Evolutionary conservation across 345 rosid genomes (phyloP).

Genomic region (Aquilaria malaccensis): DNA sequence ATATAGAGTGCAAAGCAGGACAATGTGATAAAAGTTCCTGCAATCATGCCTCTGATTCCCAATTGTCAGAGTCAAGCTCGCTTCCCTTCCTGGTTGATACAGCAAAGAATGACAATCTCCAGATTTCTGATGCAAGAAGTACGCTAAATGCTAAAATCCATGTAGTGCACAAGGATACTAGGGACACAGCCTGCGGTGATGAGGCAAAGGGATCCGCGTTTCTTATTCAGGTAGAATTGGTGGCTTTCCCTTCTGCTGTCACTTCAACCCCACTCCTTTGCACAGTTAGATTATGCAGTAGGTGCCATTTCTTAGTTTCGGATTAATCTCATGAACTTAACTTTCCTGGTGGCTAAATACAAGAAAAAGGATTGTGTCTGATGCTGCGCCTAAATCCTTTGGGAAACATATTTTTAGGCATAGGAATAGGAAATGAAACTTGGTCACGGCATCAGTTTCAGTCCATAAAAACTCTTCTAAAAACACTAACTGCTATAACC

Average conservation of each 20-base stretch:
- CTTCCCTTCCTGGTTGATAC: slow-evolving; percentile 20
- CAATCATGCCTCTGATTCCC: slow-evolving; percentile 15
- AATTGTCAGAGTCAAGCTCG: slow-evolving; percentile 21
- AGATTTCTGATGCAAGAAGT: slow-evolving; percentile 16
- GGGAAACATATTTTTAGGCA: too few species aligned
- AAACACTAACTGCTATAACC: too few species aligned
- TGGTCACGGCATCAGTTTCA: too few species aligned
- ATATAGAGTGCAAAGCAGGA: slow-evolving; percentile 20
- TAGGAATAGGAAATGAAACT: too few species aligned
- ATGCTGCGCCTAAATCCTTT: too few species aligned
- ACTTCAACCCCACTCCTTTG: neutral
- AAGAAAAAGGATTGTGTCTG: too few species aligned
- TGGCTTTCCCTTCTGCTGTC: neutral
- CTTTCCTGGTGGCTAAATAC: too few species aligned
- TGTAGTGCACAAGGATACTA: slow-evolving; percentile 23
- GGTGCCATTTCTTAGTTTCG: too few species aligned
- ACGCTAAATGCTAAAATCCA: slow-evolving; percentile 26
- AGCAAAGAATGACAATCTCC: slow-evolving; percentile 24
- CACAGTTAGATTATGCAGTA: too few species aligned
- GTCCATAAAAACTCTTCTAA: too few species aligned
- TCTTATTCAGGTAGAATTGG: slow-evolving; percentile 52
- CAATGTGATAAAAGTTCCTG: slow-evolving; percentile 9
- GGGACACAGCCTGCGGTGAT: slow-evolving; percentile 22
- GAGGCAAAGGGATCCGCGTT: slow-evolving; percentile 68
- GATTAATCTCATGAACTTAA: too few species aligned